Conservation (phyloP, 305 asterid genomes). For the Euphrasia arctica region DNA sequence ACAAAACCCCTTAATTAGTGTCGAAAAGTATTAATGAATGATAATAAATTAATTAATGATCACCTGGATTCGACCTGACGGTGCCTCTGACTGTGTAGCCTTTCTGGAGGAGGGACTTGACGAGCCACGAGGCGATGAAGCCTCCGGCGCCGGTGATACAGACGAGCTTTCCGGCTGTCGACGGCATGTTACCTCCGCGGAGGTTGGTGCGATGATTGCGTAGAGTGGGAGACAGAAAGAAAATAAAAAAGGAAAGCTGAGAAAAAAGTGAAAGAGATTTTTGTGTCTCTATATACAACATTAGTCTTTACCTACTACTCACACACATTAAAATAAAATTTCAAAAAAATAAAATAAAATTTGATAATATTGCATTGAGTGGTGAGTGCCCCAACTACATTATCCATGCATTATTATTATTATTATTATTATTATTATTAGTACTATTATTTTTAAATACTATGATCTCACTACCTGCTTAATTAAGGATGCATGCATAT, state of each 20-base stretch:
- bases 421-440: too few species aligned
- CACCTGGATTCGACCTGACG: conserved; percentile 78
- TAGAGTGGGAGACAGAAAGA: background rate
- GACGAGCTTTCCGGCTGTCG: conserved; percentile 55
- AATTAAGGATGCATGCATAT: too few species aligned
- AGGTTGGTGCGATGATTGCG: background rate
- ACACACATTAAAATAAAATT: background rate
- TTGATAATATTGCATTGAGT: background rate
- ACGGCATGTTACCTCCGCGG: conserved; percentile 40
- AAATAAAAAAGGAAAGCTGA: background rate
- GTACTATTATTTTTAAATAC: too few species aligned
- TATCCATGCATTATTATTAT: background rate
- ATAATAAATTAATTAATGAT: too few species aligned
- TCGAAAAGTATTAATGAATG: too few species aligned
- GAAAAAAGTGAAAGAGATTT: background rate
- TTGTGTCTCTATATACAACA: background rate
- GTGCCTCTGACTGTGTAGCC: conserved; percentile 91
- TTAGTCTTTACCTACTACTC: background rate
- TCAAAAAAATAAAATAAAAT: too few species aligned
- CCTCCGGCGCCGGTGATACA: conserved; percentile 99
- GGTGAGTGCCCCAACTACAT: background rate
- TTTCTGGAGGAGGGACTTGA: conserved; percentile 66
- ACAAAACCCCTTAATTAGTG: background rate
- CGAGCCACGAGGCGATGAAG: conserved; percentile 92
- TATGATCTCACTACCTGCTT: too few species aligned